Conservation (phyloP, 768 basidiomycete species). For the Coprinopsis strossmayeri region DNA sequence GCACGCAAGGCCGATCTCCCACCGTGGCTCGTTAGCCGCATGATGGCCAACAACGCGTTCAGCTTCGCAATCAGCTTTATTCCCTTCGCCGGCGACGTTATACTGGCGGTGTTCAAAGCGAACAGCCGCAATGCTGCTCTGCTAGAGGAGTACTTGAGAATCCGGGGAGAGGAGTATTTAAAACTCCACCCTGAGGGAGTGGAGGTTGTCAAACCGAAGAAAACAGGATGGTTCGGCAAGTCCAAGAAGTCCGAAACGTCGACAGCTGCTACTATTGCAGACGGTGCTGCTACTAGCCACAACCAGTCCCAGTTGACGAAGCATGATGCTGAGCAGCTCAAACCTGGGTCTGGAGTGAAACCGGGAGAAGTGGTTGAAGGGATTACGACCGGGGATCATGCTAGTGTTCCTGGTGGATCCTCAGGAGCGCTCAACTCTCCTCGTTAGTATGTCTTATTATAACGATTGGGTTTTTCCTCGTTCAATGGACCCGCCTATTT, state of each 20-base stretch:
- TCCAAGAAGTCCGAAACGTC: too few species aligned
- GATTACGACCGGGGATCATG: too few species aligned
- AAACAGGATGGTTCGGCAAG: slow-evolving; percentile 10
- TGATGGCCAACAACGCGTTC: slow-evolving; percentile 73
- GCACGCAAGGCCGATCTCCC: slow-evolving; percentile 67
- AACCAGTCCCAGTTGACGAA: slow-evolving; percentile 22
- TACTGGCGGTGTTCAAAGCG: slow-evolving; percentile 74
- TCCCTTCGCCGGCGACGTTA: slow-evolving; percentile 70
- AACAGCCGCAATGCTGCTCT: slow-evolving; percentile 86
- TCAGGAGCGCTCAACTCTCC: too few species aligned
- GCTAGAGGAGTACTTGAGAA: slow-evolving; percentile 76
- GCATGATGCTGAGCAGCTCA: slow-evolving; percentile 35
- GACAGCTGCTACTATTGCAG: too few species aligned
- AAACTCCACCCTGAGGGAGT: slow-evolving; percentile 34
- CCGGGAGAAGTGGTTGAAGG: slow-evolving; percentile 21
- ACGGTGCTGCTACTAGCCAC: too few species aligned
- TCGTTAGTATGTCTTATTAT: too few species aligned
- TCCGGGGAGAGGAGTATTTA: slow-evolving; percentile 70
- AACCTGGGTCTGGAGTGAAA: slow-evolving; percentile 48
- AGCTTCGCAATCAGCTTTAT: slow-evolving; percentile 60
- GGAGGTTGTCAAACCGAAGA: slow-evolving; percentile 12
- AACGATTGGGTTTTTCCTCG: too few species aligned
- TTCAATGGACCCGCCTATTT: too few species aligned
- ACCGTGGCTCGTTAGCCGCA: slow-evolving; percentile 57
- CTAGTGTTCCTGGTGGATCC: too few species aligned